Evolutionary conservation across 2,329 filamentous ascomycete species (phyloP).

Genomic region (Coniochaeta ligniaria): DNA sequence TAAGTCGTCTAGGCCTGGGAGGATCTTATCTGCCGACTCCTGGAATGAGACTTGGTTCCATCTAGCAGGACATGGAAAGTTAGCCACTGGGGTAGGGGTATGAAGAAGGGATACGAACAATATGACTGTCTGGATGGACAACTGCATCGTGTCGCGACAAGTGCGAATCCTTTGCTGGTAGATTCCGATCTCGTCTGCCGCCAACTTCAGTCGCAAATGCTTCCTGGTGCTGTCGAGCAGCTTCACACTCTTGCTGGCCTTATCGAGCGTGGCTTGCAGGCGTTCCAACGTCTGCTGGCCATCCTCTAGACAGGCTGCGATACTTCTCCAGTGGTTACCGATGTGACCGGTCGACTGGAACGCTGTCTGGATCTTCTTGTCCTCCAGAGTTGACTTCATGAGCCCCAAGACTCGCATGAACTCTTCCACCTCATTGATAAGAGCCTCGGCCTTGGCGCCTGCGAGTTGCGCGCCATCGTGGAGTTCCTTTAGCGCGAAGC

Average conservation of each 20-base stretch:
- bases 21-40: background rate
- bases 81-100: background rate
- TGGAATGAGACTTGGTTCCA: background rate
- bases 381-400: background rate
- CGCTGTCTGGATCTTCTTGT: background rate
- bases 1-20: background rate
- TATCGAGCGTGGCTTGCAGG: background rate
- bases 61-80: background rate
- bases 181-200: background rate
- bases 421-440: background rate
- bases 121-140: background rate
- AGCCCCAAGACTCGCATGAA: background rate
- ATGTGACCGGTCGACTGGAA: background rate
- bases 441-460: background rate
- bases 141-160: background rate
- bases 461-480: background rate
- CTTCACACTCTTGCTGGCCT: background rate
- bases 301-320: background rate
- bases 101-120: background rate
- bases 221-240: background rate
- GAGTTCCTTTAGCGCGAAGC: background rate
- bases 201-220: background rate
- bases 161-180: background rate
- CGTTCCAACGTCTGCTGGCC: background rate
- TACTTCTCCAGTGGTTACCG: background rate